Base-by-base conservation (phyloP, 140 eudicot genomes). In the Oenanthe javanica region DNA sequence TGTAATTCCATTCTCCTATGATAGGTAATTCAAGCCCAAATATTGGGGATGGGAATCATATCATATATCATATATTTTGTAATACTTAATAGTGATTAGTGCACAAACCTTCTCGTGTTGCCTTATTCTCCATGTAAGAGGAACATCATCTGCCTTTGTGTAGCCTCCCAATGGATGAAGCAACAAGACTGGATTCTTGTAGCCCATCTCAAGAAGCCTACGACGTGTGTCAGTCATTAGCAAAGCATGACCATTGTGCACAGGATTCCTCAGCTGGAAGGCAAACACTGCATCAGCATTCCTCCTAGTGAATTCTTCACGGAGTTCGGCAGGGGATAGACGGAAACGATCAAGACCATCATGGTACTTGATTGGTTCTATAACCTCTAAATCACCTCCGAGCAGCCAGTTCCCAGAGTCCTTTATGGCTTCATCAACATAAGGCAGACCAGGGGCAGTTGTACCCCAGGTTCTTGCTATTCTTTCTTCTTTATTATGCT, bases 391-490 rank as follows among this genome's bases (percentile, higher is more conserved):
- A 84, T 94, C 98, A 54, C 98, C 98, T 49, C 98, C 98, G 70
- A 94, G 88, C 9, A 94, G 82, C 98, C 98, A 94, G 78, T 94
- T 88, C 18, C 98, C 98, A 43, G 98, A 91, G 45, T 88, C 85
- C 8, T 90, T 82, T 74, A 94, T 89, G 55, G 89, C 96, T 83
- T 94, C 93, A 87, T 94, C 97, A 9, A 79, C 98, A 57, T 94
- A 94, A 38, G 98, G 98, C n/a, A 94, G 87, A 38, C 98, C 97
- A 49, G 94, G 91, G 54, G 98, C 97, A 8, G 93, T 94, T 5
- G 97, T 90, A 47, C 98, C 98, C 98, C 98, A 94, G 9, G 98
- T 94, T 84, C 98, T 87, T 55, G 98, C 98, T 78, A 92, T 90
- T 52, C 98, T 77, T 84, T 94, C 98, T 94, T 94, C 98, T 87